phyloP scores from a whole-genome alignment of 352 stramenopile genomes.

The Phytopythium chamaehyphon region DNA sequence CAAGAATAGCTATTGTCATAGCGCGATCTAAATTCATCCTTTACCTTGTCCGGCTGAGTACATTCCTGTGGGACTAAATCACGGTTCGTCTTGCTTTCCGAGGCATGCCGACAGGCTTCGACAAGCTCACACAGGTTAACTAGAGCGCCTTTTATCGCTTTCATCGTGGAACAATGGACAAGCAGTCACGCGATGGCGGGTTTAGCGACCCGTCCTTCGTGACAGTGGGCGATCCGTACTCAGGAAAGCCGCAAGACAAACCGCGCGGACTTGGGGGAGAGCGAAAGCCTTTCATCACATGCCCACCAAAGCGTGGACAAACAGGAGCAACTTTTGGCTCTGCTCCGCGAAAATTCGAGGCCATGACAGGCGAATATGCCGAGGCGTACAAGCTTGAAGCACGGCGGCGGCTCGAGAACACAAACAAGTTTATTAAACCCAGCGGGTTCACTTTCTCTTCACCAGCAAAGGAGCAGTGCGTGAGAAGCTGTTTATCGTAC shows the following conservation, averaged over 20 bases:
- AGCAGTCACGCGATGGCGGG: slow-evolving; percentile 58
- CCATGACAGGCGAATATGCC: slow-evolving; percentile 49
- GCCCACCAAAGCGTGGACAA: slow-evolving; percentile 59
- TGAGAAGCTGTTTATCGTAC: too few species aligned
- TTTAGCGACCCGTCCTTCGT: slow-evolving; percentile 73
- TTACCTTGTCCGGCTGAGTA: too few species aligned
- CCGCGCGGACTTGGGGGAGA: slow-evolving; percentile 43
- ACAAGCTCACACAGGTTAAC: neutral
- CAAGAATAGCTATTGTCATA: too few species aligned
- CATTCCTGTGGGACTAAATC: too few species aligned
- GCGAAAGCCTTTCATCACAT: slow-evolving; percentile 72
- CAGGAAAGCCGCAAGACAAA: slow-evolving; percentile 20
- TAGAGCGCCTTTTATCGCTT: neutral
- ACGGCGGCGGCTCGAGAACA: slow-evolving; percentile 67
- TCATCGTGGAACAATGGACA: slow-evolving; percentile 15
- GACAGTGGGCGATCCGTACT: slow-evolving; percentile 59
- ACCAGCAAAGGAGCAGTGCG: slow-evolving; percentile 52
- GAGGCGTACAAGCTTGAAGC: slow-evolving; percentile 71
- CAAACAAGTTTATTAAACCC: slow-evolving; percentile 59
- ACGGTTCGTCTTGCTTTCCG: too few species aligned
- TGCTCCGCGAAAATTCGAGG: slow-evolving; percentile 58
- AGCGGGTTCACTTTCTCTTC: slow-evolving; percentile 68
- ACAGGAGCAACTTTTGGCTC: slow-evolving; percentile 58
- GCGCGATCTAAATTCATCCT: too few species aligned
- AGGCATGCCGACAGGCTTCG: too few species aligned